phyloP scores from a whole-genome alignment of 1,284 basidiomycete species.

The Ustilago esculenta region DNA sequence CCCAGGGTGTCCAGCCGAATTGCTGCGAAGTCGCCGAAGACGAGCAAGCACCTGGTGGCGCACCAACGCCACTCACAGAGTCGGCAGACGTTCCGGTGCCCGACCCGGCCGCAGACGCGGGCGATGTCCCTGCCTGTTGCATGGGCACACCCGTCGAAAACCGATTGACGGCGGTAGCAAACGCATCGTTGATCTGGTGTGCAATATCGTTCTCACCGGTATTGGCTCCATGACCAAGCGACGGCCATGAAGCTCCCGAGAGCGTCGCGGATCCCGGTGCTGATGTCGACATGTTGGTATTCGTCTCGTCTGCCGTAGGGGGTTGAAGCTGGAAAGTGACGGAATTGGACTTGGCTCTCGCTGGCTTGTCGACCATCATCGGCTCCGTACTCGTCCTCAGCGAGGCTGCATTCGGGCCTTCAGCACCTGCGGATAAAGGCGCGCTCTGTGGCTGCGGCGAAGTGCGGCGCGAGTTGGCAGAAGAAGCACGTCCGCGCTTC shows the following conservation, averaged over 20 bases:
- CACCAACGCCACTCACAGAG: background rate
- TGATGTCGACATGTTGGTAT: background rate
- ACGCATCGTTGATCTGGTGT: constrained; percentile 28
- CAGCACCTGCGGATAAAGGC: background rate
- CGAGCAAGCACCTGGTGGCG: background rate
- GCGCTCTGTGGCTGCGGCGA: constrained; percentile 41
- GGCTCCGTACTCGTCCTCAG: constrained; percentile 3
- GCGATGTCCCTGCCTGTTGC: constrained; percentile 2
- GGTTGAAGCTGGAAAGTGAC: constrained; percentile 29
- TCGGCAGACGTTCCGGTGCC: constrained; percentile 2
- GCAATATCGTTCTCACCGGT: constrained; percentile 8
- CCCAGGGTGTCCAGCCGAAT: constrained; percentile 12
- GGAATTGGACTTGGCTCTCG: constrained; percentile 19
- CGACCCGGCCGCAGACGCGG: background rate
- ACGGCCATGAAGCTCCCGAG: constrained; percentile 10
- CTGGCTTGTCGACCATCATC: constrained; percentile 29
- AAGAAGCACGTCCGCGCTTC: constrained; percentile 32
- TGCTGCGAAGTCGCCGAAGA: background rate
- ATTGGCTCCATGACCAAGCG: background rate
- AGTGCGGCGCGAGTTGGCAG: constrained; percentile 26
- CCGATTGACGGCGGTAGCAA: constrained; percentile 17
- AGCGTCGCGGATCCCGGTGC: constrained; percentile 18
- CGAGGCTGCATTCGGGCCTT: background rate
- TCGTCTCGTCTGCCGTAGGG: background rate
- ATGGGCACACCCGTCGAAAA: constrained; percentile 27